phyloP scores from a whole-genome alignment of 352 stramenopile species.

The Globisporangium yorkense region DNA sequence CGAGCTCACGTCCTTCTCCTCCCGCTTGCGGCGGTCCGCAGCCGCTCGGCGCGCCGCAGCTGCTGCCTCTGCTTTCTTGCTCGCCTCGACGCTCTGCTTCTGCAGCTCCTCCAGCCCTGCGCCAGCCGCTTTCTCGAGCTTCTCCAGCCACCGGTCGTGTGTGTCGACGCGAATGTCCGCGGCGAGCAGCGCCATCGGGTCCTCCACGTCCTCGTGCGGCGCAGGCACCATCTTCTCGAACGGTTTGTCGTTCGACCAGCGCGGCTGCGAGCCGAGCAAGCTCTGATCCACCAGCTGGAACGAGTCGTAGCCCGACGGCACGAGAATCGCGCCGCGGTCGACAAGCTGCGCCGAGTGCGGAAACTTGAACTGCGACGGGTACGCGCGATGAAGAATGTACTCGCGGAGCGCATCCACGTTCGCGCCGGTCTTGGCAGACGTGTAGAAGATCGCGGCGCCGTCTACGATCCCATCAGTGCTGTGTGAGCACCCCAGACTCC shows the following conservation, averaged over 20 bases:
- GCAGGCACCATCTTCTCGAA: conserved; percentile 78
- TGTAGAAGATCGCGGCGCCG: conserved; percentile 73
- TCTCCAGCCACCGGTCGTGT: conserved; percentile 77
- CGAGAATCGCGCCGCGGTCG: conserved; percentile 61
- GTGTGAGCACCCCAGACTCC: neutral
- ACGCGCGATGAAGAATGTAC: conserved; percentile 73
- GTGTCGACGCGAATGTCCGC: conserved; percentile 56
- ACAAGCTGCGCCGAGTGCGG: conserved; percentile 61
- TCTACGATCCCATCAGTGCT: conserved; percentile 22
- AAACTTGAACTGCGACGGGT: conserved; percentile 69
- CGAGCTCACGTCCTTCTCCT: conserved; percentile 82
- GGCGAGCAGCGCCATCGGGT: conserved; percentile 22
- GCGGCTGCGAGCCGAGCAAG: conserved; percentile 64
- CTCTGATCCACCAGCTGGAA: conserved; percentile 70
- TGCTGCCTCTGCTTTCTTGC: conserved; percentile 70
- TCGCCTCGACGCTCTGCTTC: conserved; percentile 81
- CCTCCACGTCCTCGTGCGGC: conserved; percentile 35
- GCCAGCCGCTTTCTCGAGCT: conserved; percentile 73
- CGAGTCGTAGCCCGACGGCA: conserved; percentile 77
- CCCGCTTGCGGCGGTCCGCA: conserved; percentile 65
- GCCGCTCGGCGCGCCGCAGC: conserved; percentile 57
- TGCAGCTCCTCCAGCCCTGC: conserved; percentile 74
- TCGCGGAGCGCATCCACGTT: conserved; percentile 71
- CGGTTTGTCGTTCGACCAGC: conserved; percentile 67
- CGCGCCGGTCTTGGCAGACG: conserved; percentile 65